Base-by-base conservation (phyloP, 306 rosid genomes). In the Astragalus glycyphyllos region DNA sequence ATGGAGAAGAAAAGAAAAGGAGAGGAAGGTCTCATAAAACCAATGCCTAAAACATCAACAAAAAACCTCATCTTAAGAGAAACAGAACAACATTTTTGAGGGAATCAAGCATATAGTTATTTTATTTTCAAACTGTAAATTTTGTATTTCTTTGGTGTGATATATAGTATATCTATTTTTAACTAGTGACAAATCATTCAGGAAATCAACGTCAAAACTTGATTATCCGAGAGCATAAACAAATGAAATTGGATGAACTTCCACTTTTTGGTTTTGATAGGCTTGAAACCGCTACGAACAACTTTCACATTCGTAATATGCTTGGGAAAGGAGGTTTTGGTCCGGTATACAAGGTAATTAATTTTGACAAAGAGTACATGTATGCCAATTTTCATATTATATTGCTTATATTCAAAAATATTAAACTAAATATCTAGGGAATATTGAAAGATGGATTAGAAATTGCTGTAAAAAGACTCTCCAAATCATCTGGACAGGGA, bases 261-360 rank as follows among this genome's bases (percentile, higher is more conserved):
- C 31, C 31, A 26, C 31, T 26, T 4, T 26, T 26, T 26, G 31
- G 4, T 26, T 26, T 26, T 26, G 31, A 1, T 26, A 26, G 3
- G 31, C 31, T 26, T 26, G 31, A 26, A 26, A 26, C 31, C 3
- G 80, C 84, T 4, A 80, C 84, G 62, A 75, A 75, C 42, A 69
- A 13, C 12, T 77, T 77, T 62, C 72, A 77, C 66, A 42, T 63
- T 0, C 66, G 35, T 0, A 77, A 70, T 8, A 20, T 53, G 58
- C 81, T 77, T 69, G 81, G 81, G 0, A 77, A 77, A 3, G 72
- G 81, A 54, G 81, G 81, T 17, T 77, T 77, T 77, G 81, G 81
- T 13, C 67, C 72, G 0, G 81, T 77, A 7, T 77, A 77, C 23
- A 77, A 77, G 81, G 81, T 77, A 55, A 62, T 41, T 26, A 26